Base-by-base conservation (phyloP, 2,329 filamentous ascomycete species). In the Aspergillus transmontanensis region DNA sequence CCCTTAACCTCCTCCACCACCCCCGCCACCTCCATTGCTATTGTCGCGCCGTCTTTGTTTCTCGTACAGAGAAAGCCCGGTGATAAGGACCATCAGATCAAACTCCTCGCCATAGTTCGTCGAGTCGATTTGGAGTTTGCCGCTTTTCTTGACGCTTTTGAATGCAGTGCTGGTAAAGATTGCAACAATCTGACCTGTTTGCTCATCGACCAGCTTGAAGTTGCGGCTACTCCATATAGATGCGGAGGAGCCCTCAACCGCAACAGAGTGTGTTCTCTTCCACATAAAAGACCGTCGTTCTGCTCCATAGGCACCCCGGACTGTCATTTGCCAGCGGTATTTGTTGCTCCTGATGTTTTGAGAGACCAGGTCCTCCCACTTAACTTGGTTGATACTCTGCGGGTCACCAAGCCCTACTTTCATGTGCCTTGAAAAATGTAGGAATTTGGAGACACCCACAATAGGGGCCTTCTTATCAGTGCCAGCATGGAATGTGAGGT, bases 361-460 rank as follows among this genome's bases (percentile, higher is more conserved):
- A 43, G 69, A 69, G 36, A 67, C 68, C 6, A 79, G 62, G 21
- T 73, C 69, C 58, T 76, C 72, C 74, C 75, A 79, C 14, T 61
- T 59, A 30, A 77, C 66, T 6, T 57, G 51, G n/a, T 64, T 65
- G 26, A 67, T 55, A 9, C 66, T 57, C 6, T 61, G 57, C 5
- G 74, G 74, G 51, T 78, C 68, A 43, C 75, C 73, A 11, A 78
- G 65, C 9, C 75, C 75, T 43, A 79, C 65, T 61, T 75, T 74
- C 21, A 68, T 64, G 59, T 73, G 69, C 19, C 70, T 69, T 6
- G 75, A 77, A 58, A 78, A 73, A 43, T 72, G 71, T 12, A 69
- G 59, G 60, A 75, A 79, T 51, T 78, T 76, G 62, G 71, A 72
- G 5, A 73, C 67, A 0, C 71, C 76, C 46, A 69, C 69, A 21